phyloP scores from a whole-genome alignment of 768 basidiomycete species.

The Solioccasus polychromus region DNA sequence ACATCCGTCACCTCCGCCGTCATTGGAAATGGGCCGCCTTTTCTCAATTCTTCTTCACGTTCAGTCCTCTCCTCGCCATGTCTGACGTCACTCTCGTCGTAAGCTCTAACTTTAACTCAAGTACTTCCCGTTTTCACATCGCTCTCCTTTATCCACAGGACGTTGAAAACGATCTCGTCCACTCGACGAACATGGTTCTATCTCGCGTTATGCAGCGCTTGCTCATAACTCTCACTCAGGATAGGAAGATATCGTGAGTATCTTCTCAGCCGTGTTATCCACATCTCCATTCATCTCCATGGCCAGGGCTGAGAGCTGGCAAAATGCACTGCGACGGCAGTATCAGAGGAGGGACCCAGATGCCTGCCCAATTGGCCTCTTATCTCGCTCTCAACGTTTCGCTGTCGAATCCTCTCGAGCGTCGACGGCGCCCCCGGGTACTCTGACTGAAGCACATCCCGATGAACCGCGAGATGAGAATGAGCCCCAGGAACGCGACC shows the following conservation, averaged over 20 bases:
- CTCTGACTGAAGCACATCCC: slow-evolving; percentile 6
- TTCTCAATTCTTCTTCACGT: slow-evolving; percentile 87
- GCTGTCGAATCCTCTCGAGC: slow-evolving; percentile 29
- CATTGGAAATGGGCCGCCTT: slow-evolving; percentile 95
- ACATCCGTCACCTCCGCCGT: slow-evolving; percentile 58
- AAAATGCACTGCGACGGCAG: slow-evolving; percentile 71
- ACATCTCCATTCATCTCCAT: slow-evolving; percentile 17
- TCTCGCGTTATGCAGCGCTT: slow-evolving; percentile 75
- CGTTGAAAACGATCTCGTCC: slow-evolving; percentile 72
- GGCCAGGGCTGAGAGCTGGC: slow-evolving; percentile 71
- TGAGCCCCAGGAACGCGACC: slow-evolving; percentile 12
- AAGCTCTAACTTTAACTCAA: slow-evolving; percentile 22
- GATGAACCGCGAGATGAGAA: slow-evolving; percentile 11
- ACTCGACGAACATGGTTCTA: slow-evolving; percentile 56
- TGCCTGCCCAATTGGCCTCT: slow-evolving; percentile 69
- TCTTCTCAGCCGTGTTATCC: slow-evolving; percentile 14
- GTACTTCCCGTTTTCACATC: slow-evolving; percentile 2
- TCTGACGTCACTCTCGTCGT: slow-evolving; percentile 68
- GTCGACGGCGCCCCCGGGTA: slow-evolving; percentile 22
- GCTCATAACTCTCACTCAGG: slow-evolving; percentile 71
- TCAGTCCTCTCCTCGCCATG: slow-evolving; percentile 69
- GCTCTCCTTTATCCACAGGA: slow-evolving; percentile 44
- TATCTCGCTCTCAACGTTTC: slow-evolving; percentile 22
- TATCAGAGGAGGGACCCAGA: slow-evolving; percentile 70
- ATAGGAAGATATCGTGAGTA: slow-evolving; percentile 74